Conservation (phyloP, 2,329 filamentous ascomycete genomes). For the Aspergillus sp. region DNA sequence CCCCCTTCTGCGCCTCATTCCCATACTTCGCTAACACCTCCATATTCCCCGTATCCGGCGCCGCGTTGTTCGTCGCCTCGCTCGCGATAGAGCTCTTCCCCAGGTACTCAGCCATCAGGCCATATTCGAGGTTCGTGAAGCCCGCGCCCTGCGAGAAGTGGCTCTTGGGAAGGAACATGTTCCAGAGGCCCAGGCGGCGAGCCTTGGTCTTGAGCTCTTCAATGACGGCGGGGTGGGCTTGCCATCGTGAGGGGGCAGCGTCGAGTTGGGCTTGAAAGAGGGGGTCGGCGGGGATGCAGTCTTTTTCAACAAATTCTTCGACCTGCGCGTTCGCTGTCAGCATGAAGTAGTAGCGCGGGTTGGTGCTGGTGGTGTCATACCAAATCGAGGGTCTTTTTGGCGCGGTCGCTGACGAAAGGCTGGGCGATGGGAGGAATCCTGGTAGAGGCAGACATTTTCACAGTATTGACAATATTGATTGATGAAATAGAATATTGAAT, state of each 20-base stretch:
- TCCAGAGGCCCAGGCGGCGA: constrained; percentile 81
- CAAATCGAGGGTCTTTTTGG: constrained; percentile 74
- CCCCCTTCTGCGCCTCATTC: constrained; percentile 72
- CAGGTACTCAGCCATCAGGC: constrained; percentile 92
- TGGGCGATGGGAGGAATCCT: constrained; percentile 54
- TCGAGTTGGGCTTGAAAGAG: constrained; percentile 76
- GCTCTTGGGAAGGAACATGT: constrained; percentile 92
- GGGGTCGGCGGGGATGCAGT: constrained; percentile 80
- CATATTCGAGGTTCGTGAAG: constrained; percentile 93
- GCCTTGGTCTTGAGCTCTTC: constrained; percentile 87
- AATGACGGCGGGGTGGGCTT: constrained; percentile 68
- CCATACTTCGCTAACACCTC: constrained; percentile 90
- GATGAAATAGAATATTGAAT: background rate
- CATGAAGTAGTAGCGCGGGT: background rate
- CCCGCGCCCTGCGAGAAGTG: constrained; percentile 95
- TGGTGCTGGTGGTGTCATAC: constrained; percentile 32
- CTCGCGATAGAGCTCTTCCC: constrained; percentile 78
- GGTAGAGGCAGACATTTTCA: constrained; percentile 43
- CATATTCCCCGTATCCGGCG: constrained; percentile 93
- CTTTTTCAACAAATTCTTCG: constrained; percentile 93
- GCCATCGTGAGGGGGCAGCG: constrained; percentile 69
- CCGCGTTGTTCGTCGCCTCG: constrained; percentile 83
- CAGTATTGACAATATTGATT: constrained; percentile 1
- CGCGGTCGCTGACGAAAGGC: constrained; percentile 70
- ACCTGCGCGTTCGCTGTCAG: constrained; percentile 47